Conservation (phyloP, 345 rosid genomes). For the Salix caprea region DNA sequence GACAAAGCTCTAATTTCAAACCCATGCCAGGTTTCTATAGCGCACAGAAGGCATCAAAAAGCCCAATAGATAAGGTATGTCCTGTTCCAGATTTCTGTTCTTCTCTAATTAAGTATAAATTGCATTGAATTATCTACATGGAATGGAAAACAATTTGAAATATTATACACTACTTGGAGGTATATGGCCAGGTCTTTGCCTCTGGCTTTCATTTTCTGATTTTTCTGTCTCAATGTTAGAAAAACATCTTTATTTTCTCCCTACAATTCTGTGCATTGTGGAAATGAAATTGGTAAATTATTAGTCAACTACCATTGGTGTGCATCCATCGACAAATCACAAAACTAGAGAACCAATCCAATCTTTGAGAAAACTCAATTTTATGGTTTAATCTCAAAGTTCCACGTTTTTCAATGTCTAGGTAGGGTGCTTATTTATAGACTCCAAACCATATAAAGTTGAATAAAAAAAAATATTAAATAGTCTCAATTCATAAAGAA, state of each 20-base stretch:
- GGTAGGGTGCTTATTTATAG: background rate
- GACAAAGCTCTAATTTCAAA: slow-evolving; percentile 43
- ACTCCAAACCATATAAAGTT: background rate
- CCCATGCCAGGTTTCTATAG: slow-evolving; percentile 38
- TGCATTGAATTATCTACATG: background rate
- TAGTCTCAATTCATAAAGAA: background rate
- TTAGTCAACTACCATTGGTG: slow-evolving; percentile 5
- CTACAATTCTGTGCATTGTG: background rate
- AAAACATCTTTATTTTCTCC: background rate
- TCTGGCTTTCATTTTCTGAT: background rate
- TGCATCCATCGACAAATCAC: background rate
- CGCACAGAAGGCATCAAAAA: slow-evolving; percentile 27
- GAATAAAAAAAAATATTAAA: background rate
- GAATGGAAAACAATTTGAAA: background rate
- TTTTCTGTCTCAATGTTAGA: background rate
- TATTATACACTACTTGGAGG: background rate
- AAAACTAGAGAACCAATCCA: background rate
- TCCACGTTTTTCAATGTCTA: background rate
- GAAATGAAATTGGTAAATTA: background rate
- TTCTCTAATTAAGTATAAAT: background rate
- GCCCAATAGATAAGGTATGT: slow-evolving; percentile 41
- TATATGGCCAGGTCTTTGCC: background rate
- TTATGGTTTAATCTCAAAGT: background rate
- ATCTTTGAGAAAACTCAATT: background rate
- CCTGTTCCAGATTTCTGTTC: background rate